Evolutionary conservation across 192 early-diverging fungal genomes (phyloP).

Genomic region (Coemansia sp.): DNA sequence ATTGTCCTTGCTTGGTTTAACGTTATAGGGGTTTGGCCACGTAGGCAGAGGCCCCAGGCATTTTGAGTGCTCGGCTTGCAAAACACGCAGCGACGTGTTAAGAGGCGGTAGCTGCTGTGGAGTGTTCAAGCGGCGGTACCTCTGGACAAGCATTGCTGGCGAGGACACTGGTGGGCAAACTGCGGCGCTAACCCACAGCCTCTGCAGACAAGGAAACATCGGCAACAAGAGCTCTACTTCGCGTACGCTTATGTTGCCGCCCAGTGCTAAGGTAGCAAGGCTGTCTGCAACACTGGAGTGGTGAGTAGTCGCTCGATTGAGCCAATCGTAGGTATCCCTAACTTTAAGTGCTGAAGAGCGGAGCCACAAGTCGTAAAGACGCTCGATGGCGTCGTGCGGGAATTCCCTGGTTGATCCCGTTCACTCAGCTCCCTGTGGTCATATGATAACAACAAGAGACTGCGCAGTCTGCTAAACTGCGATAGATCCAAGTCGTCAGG

Average conservation of each 20-base stretch:
- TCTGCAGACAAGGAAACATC: neutral
- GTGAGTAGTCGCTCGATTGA: no score
- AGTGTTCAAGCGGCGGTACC: neutral
- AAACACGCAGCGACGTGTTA: neutral
- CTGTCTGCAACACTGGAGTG: neutral
- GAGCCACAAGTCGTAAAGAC: neutral
- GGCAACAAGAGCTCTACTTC: neutral
- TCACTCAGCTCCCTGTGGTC: neutral
- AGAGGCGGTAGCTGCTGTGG: neutral
- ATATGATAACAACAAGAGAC: neutral
- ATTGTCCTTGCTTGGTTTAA: no score
- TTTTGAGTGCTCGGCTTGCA: neutral
- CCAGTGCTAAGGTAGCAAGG: neutral
- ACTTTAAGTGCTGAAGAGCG: neutral
- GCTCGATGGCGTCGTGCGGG: neutral
- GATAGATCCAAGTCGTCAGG: neutral
- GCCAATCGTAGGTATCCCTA: neutral
- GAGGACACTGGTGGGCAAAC: neutral
- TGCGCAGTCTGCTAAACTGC: neutral
- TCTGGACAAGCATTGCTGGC: neutral
- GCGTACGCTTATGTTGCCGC: neutral
- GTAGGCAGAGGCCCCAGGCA: no score
- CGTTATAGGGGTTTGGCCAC: no score
- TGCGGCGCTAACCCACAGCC: no score
- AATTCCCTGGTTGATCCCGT: no score